These are phyloP conservation scores for Xylaria arbuscula DNA, from an alignment of 2,329 filamentous ascomycete genomes.

Conservation along the genomic window DNA sequence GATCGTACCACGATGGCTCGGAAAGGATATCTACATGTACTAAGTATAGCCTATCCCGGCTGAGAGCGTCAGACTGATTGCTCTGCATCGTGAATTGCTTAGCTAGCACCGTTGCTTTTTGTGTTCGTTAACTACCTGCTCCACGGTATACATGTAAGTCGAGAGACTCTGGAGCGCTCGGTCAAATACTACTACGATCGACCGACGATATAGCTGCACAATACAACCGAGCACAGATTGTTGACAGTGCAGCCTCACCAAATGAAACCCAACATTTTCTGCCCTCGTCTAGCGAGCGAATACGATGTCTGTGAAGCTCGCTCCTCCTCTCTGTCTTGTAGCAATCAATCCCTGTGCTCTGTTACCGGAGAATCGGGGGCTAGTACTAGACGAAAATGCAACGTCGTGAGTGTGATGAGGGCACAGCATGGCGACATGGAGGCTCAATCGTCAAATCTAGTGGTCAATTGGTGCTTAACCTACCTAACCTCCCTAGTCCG, in stretches of 20 bases:
- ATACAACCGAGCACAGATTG: constrained; percentile 13
- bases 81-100: no score
- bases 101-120: constrained; percentile 8
- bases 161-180: constrained; percentile 8
- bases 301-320: constrained; percentile 10
- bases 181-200: constrained; percentile 21
- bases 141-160: not conserved
- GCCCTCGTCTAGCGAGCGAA: constrained; percentile 7
- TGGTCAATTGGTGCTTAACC: constrained; percentile 26
- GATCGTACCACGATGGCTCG: constrained; percentile 28
- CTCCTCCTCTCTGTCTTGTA: not conserved
- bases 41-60: constrained; percentile 23
- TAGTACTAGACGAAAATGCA: constrained; percentile 24
- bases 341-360: constrained; percentile 1
- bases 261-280: not conserved
- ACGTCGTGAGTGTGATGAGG: constrained; percentile 19
- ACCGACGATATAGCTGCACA: constrained; percentile 15
- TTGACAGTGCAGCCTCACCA: not conserved
- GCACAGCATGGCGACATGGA: constrained; percentile 22
- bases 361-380: constrained; percentile 3
- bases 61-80: not conserved
- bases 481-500: not conserved
- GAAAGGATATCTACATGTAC: constrained; percentile 14
- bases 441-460: constrained; percentile 20
- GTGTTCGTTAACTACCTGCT: constrained; percentile 8